phyloP scores from a whole-genome alignment of 2,329 filamentous ascomycete genomes.

The Aspergillus sp. region DNA sequence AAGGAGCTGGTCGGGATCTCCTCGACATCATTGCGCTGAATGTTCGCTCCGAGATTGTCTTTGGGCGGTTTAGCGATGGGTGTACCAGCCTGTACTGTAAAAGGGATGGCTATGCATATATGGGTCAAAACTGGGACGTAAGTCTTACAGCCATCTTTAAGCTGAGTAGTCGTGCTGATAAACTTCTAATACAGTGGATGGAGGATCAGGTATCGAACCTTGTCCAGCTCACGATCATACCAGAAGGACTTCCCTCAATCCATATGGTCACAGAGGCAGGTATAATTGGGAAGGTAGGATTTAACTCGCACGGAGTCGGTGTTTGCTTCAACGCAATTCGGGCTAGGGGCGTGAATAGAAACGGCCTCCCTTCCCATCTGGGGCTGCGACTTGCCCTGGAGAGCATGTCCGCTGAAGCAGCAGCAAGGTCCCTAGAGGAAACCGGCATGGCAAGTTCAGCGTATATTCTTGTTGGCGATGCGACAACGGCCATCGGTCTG shows the following conservation, averaged over 20 bases:
- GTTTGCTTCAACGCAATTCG: conserved; percentile 3
- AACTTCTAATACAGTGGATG: background rate
- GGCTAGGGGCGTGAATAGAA: background rate
- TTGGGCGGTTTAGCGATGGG: conserved; percentile 1
- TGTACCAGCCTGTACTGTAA: background rate
- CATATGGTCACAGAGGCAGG: conserved; percentile 1
- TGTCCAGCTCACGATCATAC: background rate
- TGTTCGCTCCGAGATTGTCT: conserved; percentile 1
- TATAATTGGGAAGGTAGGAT: background rate
- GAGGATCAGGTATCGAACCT: background rate
- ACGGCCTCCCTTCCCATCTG: background rate
- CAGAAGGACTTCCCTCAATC: background rate
- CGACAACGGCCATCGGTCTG: background rate
- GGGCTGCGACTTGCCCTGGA: background rate
- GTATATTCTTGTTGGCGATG: background rate
- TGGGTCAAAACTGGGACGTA: conserved; percentile 1
- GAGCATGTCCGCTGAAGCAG: background rate
- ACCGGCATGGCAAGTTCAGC: background rate
- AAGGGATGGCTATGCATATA: background rate
- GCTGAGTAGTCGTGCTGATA: background rate
- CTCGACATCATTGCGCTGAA: background rate
- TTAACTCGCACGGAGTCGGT: background rate
- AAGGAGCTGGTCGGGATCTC: background rate
- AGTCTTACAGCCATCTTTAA: background rate
- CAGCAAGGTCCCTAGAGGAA: background rate